Evolutionary conservation across 306 rosid species (phyloP).

Genomic region (Inga oerstediana): DNA sequence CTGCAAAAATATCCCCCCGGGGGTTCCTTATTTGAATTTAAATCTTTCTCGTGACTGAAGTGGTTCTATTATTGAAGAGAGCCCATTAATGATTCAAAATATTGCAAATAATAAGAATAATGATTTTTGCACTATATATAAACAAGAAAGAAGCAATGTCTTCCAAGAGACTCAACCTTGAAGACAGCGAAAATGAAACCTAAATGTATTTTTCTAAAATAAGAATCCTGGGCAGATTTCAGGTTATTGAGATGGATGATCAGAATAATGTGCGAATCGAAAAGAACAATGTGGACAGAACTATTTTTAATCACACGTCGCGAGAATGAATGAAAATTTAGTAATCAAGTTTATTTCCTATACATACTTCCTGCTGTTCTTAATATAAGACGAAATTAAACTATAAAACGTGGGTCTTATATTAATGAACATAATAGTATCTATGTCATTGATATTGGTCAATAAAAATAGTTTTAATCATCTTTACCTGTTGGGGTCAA

Average conservation of each 20-base stretch:
- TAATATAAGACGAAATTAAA: too few species aligned
- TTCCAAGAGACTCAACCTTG: background rate
- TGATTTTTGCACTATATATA: background rate
- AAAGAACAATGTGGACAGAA: background rate
- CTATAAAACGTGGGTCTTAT: too few species aligned
- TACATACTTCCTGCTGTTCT: background rate
- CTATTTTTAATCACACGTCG: background rate
- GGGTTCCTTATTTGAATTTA: background rate
- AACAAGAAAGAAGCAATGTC: background rate
- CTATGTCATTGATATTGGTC: background rate
- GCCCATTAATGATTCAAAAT: background rate
- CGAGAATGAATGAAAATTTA: background rate
- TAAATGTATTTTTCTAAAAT: background rate
- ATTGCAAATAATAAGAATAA: background rate
- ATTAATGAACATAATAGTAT: too few species aligned
- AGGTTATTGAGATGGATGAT: background rate
- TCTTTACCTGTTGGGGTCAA: slow-evolving; percentile 2
- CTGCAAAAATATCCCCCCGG: background rate
- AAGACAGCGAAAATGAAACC: background rate
- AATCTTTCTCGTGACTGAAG: background rate
- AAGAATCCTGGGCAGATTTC: background rate
- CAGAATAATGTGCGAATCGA: background rate
- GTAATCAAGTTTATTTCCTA: background rate
- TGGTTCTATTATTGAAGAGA: background rate
- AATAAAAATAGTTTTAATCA: background rate